Conservation (phyloP, 768 basidiomycete species). For the Tulasnella sp. region DNA sequence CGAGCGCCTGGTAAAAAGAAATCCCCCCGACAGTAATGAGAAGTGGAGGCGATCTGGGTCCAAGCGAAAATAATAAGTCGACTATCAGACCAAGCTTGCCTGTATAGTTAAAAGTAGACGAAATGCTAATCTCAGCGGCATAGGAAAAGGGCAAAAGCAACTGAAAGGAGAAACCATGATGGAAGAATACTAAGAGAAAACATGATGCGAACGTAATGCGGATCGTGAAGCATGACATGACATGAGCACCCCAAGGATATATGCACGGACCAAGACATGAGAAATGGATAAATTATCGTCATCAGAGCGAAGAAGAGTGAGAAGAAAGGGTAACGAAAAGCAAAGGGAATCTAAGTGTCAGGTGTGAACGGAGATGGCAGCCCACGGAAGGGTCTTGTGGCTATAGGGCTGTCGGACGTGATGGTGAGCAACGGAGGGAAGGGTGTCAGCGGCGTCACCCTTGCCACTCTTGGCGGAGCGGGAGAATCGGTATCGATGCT, state of each 20-base stretch:
- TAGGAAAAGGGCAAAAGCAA: neutral
- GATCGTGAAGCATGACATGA: neutral
- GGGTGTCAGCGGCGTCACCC: neutral
- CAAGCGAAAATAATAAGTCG: neutral
- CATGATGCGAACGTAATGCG: neutral
- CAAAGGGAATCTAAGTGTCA: neutral
- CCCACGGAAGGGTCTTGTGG: neutral
- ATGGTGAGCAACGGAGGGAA: slow-evolving; percentile 6
- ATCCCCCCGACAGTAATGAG: too few species aligned
- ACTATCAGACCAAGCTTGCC: neutral
- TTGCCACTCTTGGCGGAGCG: neutral
- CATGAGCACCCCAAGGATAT: neutral
- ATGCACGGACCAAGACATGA: neutral
- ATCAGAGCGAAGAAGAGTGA: neutral
- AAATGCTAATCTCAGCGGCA: neutral
- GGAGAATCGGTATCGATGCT: neutral
- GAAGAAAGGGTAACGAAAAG: neutral
- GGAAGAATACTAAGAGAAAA: neutral
- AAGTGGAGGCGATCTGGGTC: too few species aligned
- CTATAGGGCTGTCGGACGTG: slow-evolving; percentile 2
- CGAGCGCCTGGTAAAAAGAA: neutral
- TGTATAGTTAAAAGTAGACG: slow-evolving; percentile 44
- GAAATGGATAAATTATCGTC: slow-evolving; percentile 6
- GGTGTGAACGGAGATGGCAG: slow-evolving; percentile 1
- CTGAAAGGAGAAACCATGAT: neutral